A percentile compares a stretch with the other conserved stretches of the same genome.
Evolutionary conservation across 495 filamentous ascomycete genomes (phyloP).

Genomic region (Penicillium lagena): DNA sequence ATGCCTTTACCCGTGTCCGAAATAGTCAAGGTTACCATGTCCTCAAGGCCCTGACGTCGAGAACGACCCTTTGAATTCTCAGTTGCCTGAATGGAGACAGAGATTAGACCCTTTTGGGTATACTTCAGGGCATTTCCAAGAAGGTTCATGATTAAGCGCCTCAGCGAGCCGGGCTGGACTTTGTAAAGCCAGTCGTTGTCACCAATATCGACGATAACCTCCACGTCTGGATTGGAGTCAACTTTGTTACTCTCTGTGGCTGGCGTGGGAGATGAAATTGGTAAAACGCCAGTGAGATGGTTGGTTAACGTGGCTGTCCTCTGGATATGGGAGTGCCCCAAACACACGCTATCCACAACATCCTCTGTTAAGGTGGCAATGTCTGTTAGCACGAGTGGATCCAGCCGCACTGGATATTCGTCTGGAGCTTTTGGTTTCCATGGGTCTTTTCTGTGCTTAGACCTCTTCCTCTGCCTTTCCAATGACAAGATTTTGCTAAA

Average conservation of each 20-base stretch:
- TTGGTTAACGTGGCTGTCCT: slow-evolving; percentile 11
- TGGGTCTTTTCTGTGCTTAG: slow-evolving; percentile 26
- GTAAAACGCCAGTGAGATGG: slow-evolving; percentile 14
- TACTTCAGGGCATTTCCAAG: slow-evolving; percentile 83
- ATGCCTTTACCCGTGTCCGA: slow-evolving; percentile 71
- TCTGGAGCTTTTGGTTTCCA: slow-evolving; percentile 24
- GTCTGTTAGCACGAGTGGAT: slow-evolving; percentile 37
- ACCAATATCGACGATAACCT: slow-evolving; percentile 60
- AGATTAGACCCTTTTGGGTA: slow-evolving; percentile 59
- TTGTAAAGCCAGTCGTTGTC: slow-evolving; percentile 56
- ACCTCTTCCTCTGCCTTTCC: slow-evolving; percentile 35
- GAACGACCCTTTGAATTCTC: slow-evolving; percentile 26
- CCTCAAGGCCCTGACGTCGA: slow-evolving; percentile 26
- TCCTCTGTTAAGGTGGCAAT: slow-evolving; percentile 13
- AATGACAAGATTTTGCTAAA: slow-evolving; percentile 63
- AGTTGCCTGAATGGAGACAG: slow-evolving; percentile 48
- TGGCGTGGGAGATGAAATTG: neutral
- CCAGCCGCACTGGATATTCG: slow-evolving; percentile 31
- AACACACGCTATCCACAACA: slow-evolving; percentile 9
- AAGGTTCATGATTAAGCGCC: slow-evolving; percentile 74
- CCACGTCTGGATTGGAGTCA: slow-evolving; percentile 44
- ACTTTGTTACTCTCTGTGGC: slow-evolving; percentile 10
- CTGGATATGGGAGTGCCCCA: slow-evolving; percentile 4
- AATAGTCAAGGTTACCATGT: slow-evolving; percentile 46
- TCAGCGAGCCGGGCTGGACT: slow-evolving; percentile 64